Base-by-base conservation (phyloP, 108 stramenopile species). In the Aureococcus anophagefferens region DNA sequence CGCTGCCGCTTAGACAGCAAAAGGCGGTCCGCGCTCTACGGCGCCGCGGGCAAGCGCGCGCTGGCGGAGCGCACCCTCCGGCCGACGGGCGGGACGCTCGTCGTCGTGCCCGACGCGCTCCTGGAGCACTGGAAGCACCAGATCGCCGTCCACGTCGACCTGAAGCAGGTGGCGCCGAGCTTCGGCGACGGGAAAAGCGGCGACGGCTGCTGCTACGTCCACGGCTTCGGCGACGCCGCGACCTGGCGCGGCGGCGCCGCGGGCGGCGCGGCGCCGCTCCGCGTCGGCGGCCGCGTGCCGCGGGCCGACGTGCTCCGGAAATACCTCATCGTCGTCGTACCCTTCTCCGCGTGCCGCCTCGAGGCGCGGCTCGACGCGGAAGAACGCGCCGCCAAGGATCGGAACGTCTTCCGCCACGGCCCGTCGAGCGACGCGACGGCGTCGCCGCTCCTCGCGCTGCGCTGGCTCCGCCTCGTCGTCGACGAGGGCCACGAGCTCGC, bases 401-500 rank as follows among this genome's bases (percentile, higher is more conserved):
- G 51, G 3, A 3, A 11, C 17, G 1, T 25, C 51, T 59, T 9
- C 51, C 17, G 51, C 21, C 25, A 66, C n/a, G 62, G 35, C 31
- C 21, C n/a, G 32, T 44, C 18, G 33, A 30, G 35, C 31, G 35
- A 44, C 44, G 63, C 32, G 46, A 31, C 29, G 21, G 29, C 33
- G 29, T 72, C 76, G 0, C 67, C 81, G 30, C 74, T 88, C 15
- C 21, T 86, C 25, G 76, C 77, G 45, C 5, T 84, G 36, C 71
- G 85, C 13, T 85, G 88, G 87, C 80, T 87, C 29, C 71, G 87
- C 5, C 63, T 90, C 30, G 76, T 84, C 33, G 83, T 88, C 36
- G 91, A 93, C 66, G 92, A 93, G 67, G 89, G 89, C 30, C 91
- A 93, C 64, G 88, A 89, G 33, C 79, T 93, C 46, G 35, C 63